A percentile compares a stretch with the other conserved stretches of the same genome.
These are phyloP conservation scores for Fusarium sp. DNA, from an alignment of 2,329 filamentous ascomycete species.

Conservation along the genomic window DNA sequence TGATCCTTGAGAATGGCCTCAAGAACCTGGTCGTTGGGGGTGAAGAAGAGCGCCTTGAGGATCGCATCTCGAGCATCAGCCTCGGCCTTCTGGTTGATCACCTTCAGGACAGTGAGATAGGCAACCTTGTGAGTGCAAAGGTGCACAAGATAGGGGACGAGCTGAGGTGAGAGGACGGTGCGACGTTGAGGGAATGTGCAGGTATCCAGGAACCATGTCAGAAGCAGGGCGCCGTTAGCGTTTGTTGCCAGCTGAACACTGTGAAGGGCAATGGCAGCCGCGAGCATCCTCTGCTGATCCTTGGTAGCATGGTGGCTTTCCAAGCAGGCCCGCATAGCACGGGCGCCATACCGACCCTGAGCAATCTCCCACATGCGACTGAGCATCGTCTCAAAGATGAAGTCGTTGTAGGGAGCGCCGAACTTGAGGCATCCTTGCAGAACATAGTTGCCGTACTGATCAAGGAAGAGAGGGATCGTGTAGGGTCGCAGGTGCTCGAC, in stretches of 20 bases:
- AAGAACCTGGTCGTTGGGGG: conserved; percentile 84
- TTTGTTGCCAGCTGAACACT: conserved; percentile 97
- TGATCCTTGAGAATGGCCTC: conserved; percentile 94
- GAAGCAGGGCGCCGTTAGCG: conserved; percentile 89
- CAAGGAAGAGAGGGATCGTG: conserved; percentile 90
- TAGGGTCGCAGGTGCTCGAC: conserved; percentile 87
- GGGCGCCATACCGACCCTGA: conserved; percentile 92
- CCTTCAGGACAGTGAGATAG: conserved; percentile 95
- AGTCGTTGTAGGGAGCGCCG: conserved; percentile 88
- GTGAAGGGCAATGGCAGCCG: conserved; percentile 94
- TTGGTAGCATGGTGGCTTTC: conserved; percentile 96
- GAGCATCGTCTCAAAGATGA: conserved; percentile 98
- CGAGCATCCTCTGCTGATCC: conserved; percentile 94
- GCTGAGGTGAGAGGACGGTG: conserved; percentile 89
- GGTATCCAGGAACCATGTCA: conserved; percentile 98
- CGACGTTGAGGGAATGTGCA: conserved; percentile 95
- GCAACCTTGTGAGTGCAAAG: conserved; percentile 99
- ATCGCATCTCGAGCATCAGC: conserved; percentile 91
- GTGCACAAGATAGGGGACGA: conserved; percentile 93
- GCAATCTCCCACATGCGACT: conserved; percentile 92
- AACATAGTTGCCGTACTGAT: conserved; percentile 99
- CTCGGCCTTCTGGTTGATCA: conserved; percentile 98
- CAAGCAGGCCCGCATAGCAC: conserved; percentile 95
- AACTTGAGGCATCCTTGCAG: conserved; percentile 97
- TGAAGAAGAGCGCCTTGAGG: conserved; percentile 92